Evolutionary conservation across 179 eudicot genomes (phyloP).

Genomic region (Pouteria campechiana): DNA sequence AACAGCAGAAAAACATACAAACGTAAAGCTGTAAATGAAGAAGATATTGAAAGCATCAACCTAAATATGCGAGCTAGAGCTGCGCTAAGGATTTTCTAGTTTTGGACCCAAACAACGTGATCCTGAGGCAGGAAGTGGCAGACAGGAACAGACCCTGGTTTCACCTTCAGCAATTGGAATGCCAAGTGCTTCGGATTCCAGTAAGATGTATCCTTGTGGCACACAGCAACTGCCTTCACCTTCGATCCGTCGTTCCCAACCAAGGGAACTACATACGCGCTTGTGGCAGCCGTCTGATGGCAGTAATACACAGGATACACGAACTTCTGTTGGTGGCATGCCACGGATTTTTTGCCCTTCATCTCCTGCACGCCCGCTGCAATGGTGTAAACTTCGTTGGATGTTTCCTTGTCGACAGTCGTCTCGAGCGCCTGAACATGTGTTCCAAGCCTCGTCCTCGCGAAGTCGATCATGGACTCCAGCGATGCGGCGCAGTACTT

Average conservation of each 20-base stretch:
- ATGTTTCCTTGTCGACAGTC: slow-evolving; percentile 9
- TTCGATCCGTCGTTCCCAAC: slow-evolving; percentile 29
- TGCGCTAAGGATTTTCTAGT: no score
- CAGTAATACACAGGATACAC: slow-evolving; percentile 64
- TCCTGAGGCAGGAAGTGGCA: slow-evolving; percentile 74
- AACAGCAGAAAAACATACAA: no score
- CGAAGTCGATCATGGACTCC: slow-evolving; percentile 77
- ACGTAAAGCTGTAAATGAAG: no score
- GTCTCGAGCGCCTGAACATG: slow-evolving; percentile 38
- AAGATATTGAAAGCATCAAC: no score
- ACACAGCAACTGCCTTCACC: slow-evolving; percentile 46
- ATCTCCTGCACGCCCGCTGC: slow-evolving; percentile 18
- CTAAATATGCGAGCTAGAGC: no score
- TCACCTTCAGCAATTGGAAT: slow-evolving; percentile 58
- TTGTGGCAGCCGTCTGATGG: slow-evolving; percentile 32
- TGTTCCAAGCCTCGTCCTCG: slow-evolving; percentile 38
- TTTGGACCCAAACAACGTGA: slow-evolving; percentile 57
- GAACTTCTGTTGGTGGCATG: slow-evolving; percentile 62
- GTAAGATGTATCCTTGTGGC: slow-evolving; percentile 57
- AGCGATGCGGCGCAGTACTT: slow-evolving; percentile 62
- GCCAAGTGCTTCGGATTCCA: slow-evolving; percentile 88
- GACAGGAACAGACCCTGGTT: slow-evolving; percentile 47
- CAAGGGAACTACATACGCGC: slow-evolving; percentile 36
- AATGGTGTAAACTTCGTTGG: slow-evolving; percentile 21
- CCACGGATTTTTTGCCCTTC: slow-evolving; percentile 17